Conservation (phyloP, 2,329 filamentous ascomycete genomes). For the Venturia nashicola region DNA sequence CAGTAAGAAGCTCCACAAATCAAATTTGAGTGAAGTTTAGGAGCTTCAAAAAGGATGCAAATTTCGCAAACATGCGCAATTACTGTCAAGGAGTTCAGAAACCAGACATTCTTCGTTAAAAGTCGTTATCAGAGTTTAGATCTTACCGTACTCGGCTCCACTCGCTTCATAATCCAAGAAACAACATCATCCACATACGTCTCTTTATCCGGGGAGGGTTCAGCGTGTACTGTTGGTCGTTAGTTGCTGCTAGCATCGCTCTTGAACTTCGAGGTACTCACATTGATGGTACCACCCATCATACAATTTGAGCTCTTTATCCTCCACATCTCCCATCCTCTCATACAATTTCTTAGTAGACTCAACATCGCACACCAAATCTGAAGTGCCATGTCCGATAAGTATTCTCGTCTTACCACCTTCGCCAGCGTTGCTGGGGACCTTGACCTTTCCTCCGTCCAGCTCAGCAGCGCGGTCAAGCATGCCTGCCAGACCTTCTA, state of each 20-base stretch:
- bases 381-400: conserved; percentile 64
- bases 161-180: conserved; percentile 20
- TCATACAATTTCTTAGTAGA: conserved; percentile 43
- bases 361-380: conserved; percentile 55
- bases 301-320: conserved; percentile 62
- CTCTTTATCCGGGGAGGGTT: conserved; percentile 23
- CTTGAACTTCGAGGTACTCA: conserved; percentile 17
- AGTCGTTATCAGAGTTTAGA: conserved; percentile 6
- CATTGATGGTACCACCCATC: conserved; percentile 67
- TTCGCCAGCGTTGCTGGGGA: conserved; percentile 30
- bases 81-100: neutral
- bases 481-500: conserved; percentile 68
- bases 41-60: neutral
- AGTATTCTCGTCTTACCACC: conserved; percentile 52
- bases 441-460: conserved; percentile 39
- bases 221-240: conserved; percentile 19
- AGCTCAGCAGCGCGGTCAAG: conserved; percentile 59
- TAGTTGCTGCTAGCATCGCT: neutral
- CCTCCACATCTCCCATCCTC: conserved; percentile 34
- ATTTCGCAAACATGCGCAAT: neutral
- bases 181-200: conserved; percentile 20
- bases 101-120: neutral
- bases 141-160: conserved; percentile 7
- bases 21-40: no score
- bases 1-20: neutral